Evolutionary conservation across 805 yeast species (phyloP).

Genomic region (Suhomyces emberorum): DNA sequence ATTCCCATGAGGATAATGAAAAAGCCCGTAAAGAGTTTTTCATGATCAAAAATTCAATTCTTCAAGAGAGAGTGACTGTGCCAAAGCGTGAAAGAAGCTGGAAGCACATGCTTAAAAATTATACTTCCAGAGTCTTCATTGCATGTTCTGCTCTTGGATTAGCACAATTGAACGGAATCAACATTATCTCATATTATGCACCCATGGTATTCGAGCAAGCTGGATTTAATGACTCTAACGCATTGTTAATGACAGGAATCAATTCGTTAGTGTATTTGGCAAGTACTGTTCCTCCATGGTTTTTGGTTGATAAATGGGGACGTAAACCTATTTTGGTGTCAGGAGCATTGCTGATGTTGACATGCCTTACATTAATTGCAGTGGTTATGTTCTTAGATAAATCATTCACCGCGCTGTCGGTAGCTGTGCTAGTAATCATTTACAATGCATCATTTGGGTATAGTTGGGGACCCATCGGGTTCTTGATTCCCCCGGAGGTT

Average conservation of each 20-base stretch:
- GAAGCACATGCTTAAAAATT: slow-evolving; percentile 38
- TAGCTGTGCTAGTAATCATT: slow-evolving; percentile 38
- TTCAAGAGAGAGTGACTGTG: slow-evolving; percentile 33
- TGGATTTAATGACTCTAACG: slow-evolving; percentile 41
- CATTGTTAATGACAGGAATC: slow-evolving; percentile 44
- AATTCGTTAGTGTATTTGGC: slow-evolving; percentile 37
- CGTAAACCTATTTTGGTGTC: slow-evolving; percentile 41
- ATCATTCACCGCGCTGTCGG: slow-evolving; percentile 34
- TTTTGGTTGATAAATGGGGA: slow-evolving; percentile 45
- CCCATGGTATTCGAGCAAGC: slow-evolving; percentile 51
- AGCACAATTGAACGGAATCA: slow-evolving; percentile 53
- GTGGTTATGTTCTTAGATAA: slow-evolving; percentile 30
- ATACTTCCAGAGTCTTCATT: slow-evolving; percentile 33
- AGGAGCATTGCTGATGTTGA: slow-evolving; percentile 40
- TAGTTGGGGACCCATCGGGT: slow-evolving; percentile 48
- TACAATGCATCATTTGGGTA: slow-evolving; percentile 45
- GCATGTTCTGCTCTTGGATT: slow-evolving; percentile 44
- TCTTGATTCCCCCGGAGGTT: slow-evolving; percentile 43
- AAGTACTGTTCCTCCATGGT: slow-evolving; percentile 45
- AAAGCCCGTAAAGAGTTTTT: slow-evolving; percentile 43
- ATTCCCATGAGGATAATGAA: slow-evolving; percentile 27
- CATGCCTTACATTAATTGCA: slow-evolving; percentile 33
- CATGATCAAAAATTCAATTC: slow-evolving; percentile 43
- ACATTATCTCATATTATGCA: slow-evolving; percentile 56
- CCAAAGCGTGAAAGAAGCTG: slow-evolving; percentile 43